Evolutionary conservation across 352 stramenopile species (phyloP).

Genomic region (Phytophthora cactorum): DNA sequence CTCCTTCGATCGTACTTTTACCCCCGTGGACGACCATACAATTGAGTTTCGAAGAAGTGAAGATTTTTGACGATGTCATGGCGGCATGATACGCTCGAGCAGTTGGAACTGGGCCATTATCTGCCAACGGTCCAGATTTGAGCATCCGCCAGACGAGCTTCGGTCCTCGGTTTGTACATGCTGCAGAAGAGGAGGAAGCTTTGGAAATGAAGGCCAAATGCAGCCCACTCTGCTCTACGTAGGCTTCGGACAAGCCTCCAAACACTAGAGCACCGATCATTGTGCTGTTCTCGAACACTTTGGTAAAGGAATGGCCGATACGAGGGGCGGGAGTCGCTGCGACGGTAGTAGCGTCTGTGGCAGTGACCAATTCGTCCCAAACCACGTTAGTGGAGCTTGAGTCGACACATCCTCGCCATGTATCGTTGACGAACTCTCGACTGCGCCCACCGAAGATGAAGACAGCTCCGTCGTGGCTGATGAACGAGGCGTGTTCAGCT

Average conservation of each 20-base stretch:
- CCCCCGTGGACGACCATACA: slow-evolving; percentile 2
- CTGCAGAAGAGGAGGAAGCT: background rate
- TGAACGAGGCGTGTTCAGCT: slow-evolving; percentile 60
- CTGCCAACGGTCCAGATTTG: background rate
- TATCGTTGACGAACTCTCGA: slow-evolving; percentile 55
- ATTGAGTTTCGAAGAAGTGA: background rate
- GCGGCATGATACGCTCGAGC: slow-evolving; percentile 7
- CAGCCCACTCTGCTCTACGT: slow-evolving; percentile 1
- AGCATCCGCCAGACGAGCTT: slow-evolving; percentile 1
- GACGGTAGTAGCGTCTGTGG: slow-evolving; percentile 38
- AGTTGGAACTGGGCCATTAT: background rate
- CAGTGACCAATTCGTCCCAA: slow-evolving; percentile 62
- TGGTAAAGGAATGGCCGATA: slow-evolving; percentile 38
- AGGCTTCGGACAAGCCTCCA: slow-evolving; percentile 33
- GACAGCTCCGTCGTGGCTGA: slow-evolving; percentile 3
- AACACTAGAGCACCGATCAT: slow-evolving; percentile 19
- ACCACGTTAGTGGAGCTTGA: slow-evolving; percentile 38
- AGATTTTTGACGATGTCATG: slow-evolving; percentile 6
- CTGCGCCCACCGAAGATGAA: background rate
- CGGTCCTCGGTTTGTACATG: slow-evolving; percentile 1
- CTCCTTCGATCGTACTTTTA: slow-evolving; percentile 5
- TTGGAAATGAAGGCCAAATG: background rate
- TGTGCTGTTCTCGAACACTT: slow-evolving; percentile 46
- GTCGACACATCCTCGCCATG: slow-evolving; percentile 65
- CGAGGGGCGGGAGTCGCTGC: slow-evolving; percentile 42